These are phyloP conservation scores for Vanrija pseudolonga DNA, from an alignment of 1,284 basidiomycete genomes.

Conservation along the genomic window DNA sequence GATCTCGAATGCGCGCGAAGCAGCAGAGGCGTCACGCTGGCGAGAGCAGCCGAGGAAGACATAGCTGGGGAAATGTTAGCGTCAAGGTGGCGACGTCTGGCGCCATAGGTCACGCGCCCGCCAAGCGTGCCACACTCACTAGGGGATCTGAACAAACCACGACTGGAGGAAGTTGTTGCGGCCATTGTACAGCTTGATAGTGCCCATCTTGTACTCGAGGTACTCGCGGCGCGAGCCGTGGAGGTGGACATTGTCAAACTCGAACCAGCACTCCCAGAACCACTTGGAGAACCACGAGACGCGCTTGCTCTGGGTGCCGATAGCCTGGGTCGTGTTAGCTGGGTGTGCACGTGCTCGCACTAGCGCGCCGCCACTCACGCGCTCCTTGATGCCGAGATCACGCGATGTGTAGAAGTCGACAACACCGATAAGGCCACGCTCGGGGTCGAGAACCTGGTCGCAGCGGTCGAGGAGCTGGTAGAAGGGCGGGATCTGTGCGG, in stretches of 20 bases:
- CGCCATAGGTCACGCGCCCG: neutral
- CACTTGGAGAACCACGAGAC: slow-evolving; percentile 69
- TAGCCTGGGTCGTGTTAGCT: slow-evolving; percentile 50
- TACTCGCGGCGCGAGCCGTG: slow-evolving; percentile 68
- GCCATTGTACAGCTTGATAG: slow-evolving; percentile 68
- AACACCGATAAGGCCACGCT: slow-evolving; percentile 65
- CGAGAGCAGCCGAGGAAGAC: slow-evolving; percentile 74
- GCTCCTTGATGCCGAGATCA: slow-evolving; percentile 56
- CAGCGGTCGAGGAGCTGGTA: slow-evolving; percentile 67
- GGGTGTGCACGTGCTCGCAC: neutral
- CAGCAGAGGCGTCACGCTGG: slow-evolving; percentile 59
- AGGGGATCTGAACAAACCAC: slow-evolving; percentile 62
- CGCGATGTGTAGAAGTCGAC: slow-evolving; percentile 76
- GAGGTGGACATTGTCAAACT: slow-evolving; percentile 70
- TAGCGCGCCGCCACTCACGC: slow-evolving; percentile 23
- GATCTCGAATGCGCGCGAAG: slow-evolving; percentile 64
- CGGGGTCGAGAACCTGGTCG: slow-evolving; percentile 64
- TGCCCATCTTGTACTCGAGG: slow-evolving; percentile 76
- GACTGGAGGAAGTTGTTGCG: slow-evolving; percentile 69
- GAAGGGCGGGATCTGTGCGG: slow-evolving; percentile 62
- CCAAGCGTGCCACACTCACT: slow-evolving; percentile 29
- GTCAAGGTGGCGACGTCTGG: neutral
- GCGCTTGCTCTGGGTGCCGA: slow-evolving; percentile 66
- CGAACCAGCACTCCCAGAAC: slow-evolving; percentile 82
- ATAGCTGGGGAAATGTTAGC: slow-evolving; percentile 54